Conservation (phyloP, 208 protist species). For the Wallacemonas sp. region DNA sequence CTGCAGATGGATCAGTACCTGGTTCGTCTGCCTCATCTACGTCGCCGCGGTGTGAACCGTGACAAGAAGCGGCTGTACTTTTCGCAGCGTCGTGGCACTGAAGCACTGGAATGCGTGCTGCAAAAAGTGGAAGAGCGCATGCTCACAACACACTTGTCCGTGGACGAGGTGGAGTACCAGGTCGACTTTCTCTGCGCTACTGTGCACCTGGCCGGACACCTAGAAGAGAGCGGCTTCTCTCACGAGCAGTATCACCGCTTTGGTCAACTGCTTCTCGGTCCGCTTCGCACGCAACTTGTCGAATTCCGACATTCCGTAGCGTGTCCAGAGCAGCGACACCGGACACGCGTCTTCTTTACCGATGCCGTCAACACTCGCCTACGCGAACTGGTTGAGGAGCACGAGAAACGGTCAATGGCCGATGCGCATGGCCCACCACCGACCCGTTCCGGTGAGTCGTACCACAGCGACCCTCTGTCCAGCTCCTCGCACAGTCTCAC, state of each 20-base stretch:
- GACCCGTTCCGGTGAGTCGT: neutral
- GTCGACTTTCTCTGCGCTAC: slow-evolving; percentile 67
- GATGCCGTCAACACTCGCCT: neutral
- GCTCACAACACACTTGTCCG: slow-evolving; percentile 18
- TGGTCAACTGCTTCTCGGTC: slow-evolving; percentile 26
- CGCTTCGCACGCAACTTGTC: slow-evolving; percentile 48
- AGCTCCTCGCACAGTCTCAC: neutral
- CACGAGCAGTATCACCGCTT: slow-evolving; percentile 29
- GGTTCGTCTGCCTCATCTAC: slow-evolving; percentile 55
- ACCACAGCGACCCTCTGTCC: neutral
- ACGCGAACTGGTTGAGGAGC: neutral
- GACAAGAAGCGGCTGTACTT: slow-evolving; percentile 81
- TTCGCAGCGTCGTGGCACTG: slow-evolving; percentile 50
- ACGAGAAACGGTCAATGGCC: neutral
- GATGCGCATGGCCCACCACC: neutral
- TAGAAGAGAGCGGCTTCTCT: slow-evolving; percentile 18
- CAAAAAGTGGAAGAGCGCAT: slow-evolving; percentile 34
- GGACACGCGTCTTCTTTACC: slow-evolving; percentile 42
- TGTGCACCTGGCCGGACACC: slow-evolving; percentile 37
- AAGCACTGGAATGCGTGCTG: slow-evolving; percentile 45
- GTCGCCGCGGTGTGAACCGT: slow-evolving; percentile 71
- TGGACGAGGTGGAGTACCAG: slow-evolving; percentile 65
- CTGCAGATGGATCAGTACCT: slow-evolving; percentile 21
- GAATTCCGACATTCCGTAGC: slow-evolving; percentile 49
- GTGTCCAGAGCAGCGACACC: slow-evolving; percentile 36